Evolutionary conservation across 331 rosid genomes (phyloP), one percentile per base, ranked within the genome.

Genomic region (Pyrus hybrid): DNA sequence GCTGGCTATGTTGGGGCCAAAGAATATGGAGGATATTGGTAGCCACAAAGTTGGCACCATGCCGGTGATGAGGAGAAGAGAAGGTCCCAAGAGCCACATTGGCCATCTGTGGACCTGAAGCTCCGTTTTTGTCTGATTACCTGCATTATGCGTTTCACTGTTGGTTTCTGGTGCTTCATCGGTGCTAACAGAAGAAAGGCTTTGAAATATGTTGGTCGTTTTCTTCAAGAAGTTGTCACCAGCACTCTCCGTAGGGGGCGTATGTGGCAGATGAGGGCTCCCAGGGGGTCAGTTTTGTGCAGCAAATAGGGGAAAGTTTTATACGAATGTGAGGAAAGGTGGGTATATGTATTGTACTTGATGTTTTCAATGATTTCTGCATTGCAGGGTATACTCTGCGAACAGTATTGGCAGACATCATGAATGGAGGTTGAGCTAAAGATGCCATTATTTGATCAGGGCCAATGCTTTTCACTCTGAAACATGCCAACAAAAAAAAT

Each of bases 11-110:
- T 88, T 91, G 76, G 98, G 85, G 41, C 97, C 98, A 13, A 89
- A 86, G 76, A 88, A 91, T 73, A 93, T 74, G 9, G 98, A 89
- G 35, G 97, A 91, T 68, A 89, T 47, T 0, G 97, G 98, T 57
- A 93, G 88, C 98, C 98, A 91, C 71, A 93, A 75, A n/a, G 97
- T 91, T 25, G 98, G 98, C 25, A 78, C 89, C 93, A 93, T 91
- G 74, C 97, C 93, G 0, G 97, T 89, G 12, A 75, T 79, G 56
- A 80, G 96, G 66, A 93, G 93, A 83, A 93, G 6, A 13, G 93
- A 85, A 71, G 97, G 98, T 35, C 98, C 98, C 22, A 93, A 82
- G 83, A 91, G 82, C 98, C 97, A 93, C 93, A 91, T 72, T 13
- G 97, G 98, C 97, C 90, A 93, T 83, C 89, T 93, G 74, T 85